Evolutionary conservation across 345 rosid genomes (phyloP).

Genomic region (Linum tenue): DNA sequence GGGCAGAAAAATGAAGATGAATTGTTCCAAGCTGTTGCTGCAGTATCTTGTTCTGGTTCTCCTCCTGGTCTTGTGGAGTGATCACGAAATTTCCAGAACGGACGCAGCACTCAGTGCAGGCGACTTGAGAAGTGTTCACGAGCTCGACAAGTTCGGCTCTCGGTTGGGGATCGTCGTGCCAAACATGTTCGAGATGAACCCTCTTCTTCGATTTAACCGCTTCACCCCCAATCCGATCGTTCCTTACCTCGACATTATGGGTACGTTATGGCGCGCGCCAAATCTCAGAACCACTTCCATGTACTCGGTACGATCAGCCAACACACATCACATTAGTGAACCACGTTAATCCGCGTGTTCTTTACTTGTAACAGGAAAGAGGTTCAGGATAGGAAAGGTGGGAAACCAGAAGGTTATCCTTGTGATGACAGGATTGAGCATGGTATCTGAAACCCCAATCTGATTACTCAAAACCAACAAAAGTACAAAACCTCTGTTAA

Average conservation of each 20-base stretch:
- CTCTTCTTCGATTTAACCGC: constrained; percentile 50
- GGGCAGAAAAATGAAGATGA: no score
- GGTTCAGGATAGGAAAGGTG: constrained; percentile 49
- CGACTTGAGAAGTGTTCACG: constrained; percentile 20
- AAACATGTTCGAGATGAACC: constrained; percentile 65
- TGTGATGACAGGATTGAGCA: constrained; percentile 60
- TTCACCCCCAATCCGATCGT: constrained; percentile 29
- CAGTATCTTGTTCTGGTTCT: background rate
- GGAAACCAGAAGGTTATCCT: constrained; percentile 36
- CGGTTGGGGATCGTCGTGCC: constrained; percentile 64
- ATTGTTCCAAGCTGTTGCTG: no score
- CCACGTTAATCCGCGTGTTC: no score
- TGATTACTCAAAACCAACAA: background rate
- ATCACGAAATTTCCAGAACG: background rate
- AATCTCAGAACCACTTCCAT: background rate
- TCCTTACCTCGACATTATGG: constrained; percentile 50
- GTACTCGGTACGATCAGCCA: background rate
- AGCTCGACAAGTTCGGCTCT: constrained; percentile 40
- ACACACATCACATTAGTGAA: background rate
- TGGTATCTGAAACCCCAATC: constrained; percentile 27
- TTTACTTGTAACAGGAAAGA: constrained; percentile 42
- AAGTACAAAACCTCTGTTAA: background rate
- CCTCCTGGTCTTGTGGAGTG: background rate
- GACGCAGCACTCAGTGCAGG: background rate
- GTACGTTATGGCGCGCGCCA: constrained; percentile 12